Base-by-base conservation (phyloP, 2,329 filamentous ascomycete species). In the Nannizzia gypsea region DNA sequence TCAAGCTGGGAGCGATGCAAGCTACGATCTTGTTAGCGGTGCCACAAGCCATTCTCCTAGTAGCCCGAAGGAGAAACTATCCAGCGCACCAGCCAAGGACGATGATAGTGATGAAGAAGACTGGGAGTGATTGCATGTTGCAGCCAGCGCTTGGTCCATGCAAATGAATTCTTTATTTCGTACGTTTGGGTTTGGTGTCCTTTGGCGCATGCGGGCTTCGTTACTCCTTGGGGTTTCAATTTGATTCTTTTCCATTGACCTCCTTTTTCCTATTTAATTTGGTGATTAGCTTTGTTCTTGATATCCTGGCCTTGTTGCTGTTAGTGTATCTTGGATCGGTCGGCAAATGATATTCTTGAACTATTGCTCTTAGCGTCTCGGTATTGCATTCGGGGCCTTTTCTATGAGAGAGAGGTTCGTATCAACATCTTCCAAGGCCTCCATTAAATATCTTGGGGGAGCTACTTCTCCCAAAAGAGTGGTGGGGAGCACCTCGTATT, bases 11-110 rank as follows among this genome's bases (percentile, higher is more conserved):
- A 96, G 92, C 71, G 93, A 99, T 67, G 89, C 89, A 17, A 96
- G 90, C 76, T 99, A 99, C 72, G 93, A 99, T 71, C 81, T 99
- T 36, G 90, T 99, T 52, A 91, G 88, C 57, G 88, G 88, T 56
- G 82, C 83, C 50, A 84, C 86, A 40, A 96, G 89, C 71, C 87
- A 88, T 64, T 86, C 90, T 17, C 87, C 90, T 1, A 81, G 82
- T 3, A 85, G 81, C 62, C 83, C 83, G 2, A 80, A 81, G 67
- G 80, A 83, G 60, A 73, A 73, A 62, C 75, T 72, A 62, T 76
- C 77, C 66, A 57, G 57, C 70, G 82, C 81, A 36, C 67, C 75
- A 17, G 66, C 68, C 15, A 74, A 75, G 59, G 71, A 68, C 3
- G 78, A 80, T 59, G 84, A 88, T 17, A 63, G 83, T 64, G 86